A percentile compares a stretch with the other conserved stretches of the same genome.
Conservation (phyloP, 2,329 filamentous ascomycete genomes). For the Albifimbria verrucaria region DNA sequence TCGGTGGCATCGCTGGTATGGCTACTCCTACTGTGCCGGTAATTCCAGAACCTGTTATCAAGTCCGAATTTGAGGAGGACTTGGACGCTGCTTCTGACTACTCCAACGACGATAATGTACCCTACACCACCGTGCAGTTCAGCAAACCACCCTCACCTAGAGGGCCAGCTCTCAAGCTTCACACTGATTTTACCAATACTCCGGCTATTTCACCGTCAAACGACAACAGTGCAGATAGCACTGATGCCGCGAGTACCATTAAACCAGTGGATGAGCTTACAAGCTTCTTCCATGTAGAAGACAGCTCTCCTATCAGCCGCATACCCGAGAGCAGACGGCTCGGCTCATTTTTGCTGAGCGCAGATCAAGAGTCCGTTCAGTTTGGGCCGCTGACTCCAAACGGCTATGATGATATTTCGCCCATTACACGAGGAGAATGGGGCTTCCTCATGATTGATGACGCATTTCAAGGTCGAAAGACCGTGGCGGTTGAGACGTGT, state of each 20-base stretch:
- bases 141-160: slow-evolving; percentile 22
- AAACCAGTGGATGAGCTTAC: slow-evolving; percentile 28
- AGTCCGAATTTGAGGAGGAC: slow-evolving; percentile 17
- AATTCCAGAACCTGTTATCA: slow-evolving; percentile 18
- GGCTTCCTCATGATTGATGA: slow-evolving; percentile 54
- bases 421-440: slow-evolving; percentile 61
- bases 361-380: slow-evolving; percentile 13
- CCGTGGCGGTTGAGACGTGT: slow-evolving; percentile 42
- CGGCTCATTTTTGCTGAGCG: slow-evolving; percentile 17
- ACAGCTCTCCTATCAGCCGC: slow-evolving; percentile 40
- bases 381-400: slow-evolving; percentile 55
- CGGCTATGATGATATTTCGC: slow-evolving; percentile 59
- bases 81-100: slow-evolving; percentile 12
- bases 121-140: slow-evolving; percentile 4
- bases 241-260: slow-evolving; percentile 35
- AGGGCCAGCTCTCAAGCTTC: slow-evolving; percentile 34
- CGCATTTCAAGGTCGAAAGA: slow-evolving; percentile 39
- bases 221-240: slow-evolving; percentile 21
- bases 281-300: slow-evolving; percentile 25
- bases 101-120: slow-evolving; percentile 1
- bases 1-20: slow-evolving; percentile 44
- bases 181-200: slow-evolving; percentile 38
- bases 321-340: slow-evolving; percentile 28
- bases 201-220: background rate
- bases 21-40: slow-evolving; percentile 4